These are phyloP conservation scores for Colletotrichum higginsianum DNA, from an alignment of 2,329 filamentous ascomycete genomes.

Conservation along the genomic window DNA sequence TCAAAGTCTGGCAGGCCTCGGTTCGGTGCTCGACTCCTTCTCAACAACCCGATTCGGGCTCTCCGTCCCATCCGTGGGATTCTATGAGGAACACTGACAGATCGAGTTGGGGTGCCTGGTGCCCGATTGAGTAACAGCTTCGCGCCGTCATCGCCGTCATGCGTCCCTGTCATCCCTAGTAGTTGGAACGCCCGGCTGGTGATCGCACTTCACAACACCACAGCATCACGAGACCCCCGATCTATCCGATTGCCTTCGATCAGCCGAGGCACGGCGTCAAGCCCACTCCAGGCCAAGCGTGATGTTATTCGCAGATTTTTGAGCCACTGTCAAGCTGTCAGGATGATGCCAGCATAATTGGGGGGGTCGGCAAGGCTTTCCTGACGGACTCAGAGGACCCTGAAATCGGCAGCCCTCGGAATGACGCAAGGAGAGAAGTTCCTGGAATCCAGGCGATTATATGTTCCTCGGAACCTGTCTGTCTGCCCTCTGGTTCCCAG, in stretches of 20 bases:
- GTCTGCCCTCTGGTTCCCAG: neutral
- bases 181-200: neutral
- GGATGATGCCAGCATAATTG: neutral
- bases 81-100: neutral
- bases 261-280: no score
- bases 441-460: neutral
- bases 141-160: neutral
- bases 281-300: neutral
- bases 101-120: neutral
- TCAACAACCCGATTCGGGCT: no score
- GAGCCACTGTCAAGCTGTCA: neutral
- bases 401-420: no score
- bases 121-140: neutral
- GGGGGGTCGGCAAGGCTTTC: neutral
- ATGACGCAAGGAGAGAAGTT: neutral
- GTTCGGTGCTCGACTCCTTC: no score
- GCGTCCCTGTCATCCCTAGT: neutral
- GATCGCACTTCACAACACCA: neutral
- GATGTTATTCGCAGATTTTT: no score
- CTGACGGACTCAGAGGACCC: neutral
- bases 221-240: neutral
- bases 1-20: no score
- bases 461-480: accelerated
- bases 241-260: neutral
- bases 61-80: no score